Conservation (phyloP, 805 yeast genomes). For the Cyberlindnera petersonii region DNA sequence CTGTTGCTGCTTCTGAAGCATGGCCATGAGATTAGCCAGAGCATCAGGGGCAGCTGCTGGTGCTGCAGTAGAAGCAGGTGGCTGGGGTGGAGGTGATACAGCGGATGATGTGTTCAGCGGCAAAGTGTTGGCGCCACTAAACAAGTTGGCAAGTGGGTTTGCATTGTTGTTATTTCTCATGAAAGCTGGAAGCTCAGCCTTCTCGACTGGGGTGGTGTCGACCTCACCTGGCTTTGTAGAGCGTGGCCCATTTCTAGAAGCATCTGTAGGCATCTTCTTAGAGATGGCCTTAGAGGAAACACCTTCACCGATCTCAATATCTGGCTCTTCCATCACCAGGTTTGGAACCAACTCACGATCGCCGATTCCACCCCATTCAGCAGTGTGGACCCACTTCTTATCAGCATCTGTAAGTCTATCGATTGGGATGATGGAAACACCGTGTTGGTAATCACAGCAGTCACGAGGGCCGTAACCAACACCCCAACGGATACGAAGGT, state of each 20-base stretch:
- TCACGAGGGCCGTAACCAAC: conserved; percentile 99
- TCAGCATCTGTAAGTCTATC: conserved; percentile 92
- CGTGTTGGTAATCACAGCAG: conserved; percentile 92
- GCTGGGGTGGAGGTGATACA: conserved; percentile 18
- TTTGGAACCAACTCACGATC: conserved; percentile 79
- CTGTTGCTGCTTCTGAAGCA: conserved; percentile 36
- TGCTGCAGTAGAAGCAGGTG: conserved; percentile 14
- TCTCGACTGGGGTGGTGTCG: conserved; percentile 27
- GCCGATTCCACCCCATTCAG: conserved; percentile 97
- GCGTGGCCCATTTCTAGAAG: conserved; percentile 80
- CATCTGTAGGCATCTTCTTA: conserved; percentile 87
- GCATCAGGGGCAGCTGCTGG: conserved; percentile 30
- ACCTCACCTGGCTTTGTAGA: conserved; percentile 64
- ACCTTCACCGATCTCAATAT: conserved; percentile 93
- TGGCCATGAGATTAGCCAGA: conserved; percentile 38
- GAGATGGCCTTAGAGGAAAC: conserved; percentile 89
- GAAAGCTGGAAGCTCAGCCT: conserved; percentile 25
- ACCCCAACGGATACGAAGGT: conserved; percentile 92
- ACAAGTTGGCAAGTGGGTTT: conserved; percentile 49
- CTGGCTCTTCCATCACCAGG: conserved; percentile 91
- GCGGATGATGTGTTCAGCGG: no score
- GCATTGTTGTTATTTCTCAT: conserved; percentile 35
- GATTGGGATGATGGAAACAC: conserved; percentile 83
- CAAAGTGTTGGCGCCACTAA: conserved; percentile 24
- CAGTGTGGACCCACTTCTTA: conserved; percentile 78